Base-by-base conservation (phyloP, 2,329 filamentous ascomycete genomes). In the Aspergillus persii region DNA sequence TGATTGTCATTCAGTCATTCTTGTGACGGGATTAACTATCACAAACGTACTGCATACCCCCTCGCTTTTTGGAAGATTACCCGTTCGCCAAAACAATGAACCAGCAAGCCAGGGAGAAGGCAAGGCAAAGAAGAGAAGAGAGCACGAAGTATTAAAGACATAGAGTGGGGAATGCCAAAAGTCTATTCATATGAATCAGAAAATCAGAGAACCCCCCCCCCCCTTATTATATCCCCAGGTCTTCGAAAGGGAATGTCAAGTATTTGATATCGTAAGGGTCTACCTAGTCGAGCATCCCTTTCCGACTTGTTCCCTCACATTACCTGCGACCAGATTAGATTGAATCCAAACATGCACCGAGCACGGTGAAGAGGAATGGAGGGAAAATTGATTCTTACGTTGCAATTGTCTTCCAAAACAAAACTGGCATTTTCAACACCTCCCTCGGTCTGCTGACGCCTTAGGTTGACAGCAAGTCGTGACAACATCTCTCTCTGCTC, bases 401-500 rank as follows among this genome's bases (percentile, higher is more conserved):
- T 63, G 66, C 79, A 81, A 64, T 80, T 79, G 57, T 80, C 77
- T 64, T 80, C 75, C 31, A 80, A 63, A 26, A 79, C 66, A 60
- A 79, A 68, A 4, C 66, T 47, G 15, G 44, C 44, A 15, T 47
- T 67, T 30, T 67, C 71, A 29, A 62, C 70, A 9, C 61, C 69
- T 12, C 63, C 63, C 4, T 18, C 44, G 11, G 8, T 23, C 18
- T 26, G 44, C 44, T 47, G 44, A 26, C 66, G 70, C 59, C 78
- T 72, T 36, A 81, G 62, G 23, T 75, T 75, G 18, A 74, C 68
- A 54, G 79, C 78, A 44, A 82, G 68, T 50, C 76, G 75, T 47
- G 76, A 74, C 41, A 82, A 69, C 78, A 82, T 80, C 52, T 76
- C 77, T 69, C 79, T 77, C 79, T 80, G 61, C 57, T 53, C 26